These are phyloP conservation scores for Dryas integrifolia DNA, from an alignment of 331 rosid genomes.

Conservation along the genomic window DNA sequence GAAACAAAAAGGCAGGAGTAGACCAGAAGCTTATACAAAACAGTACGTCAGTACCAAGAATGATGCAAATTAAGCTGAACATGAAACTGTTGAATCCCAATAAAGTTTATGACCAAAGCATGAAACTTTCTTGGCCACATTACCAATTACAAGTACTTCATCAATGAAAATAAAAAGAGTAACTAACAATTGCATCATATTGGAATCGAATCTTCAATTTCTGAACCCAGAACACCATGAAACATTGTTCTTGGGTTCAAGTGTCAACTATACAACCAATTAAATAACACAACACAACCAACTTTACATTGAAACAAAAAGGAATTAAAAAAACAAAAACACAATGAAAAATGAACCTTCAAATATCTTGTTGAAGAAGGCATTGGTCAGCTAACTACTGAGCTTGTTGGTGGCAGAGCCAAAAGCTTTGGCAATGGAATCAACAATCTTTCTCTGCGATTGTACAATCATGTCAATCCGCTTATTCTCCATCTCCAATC, in stretches of 20 bases:
- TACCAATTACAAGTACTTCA: no score
- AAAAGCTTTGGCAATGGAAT: constrained; percentile 68
- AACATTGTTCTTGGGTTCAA: background rate
- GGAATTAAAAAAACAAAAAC: background rate
- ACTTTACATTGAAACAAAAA: background rate
- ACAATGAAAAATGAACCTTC: background rate
- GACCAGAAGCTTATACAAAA: background rate
- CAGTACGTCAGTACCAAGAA: no score
- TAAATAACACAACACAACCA: background rate
- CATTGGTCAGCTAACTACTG: background rate
- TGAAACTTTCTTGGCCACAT: background rate
- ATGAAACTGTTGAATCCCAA: background rate
- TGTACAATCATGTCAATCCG: constrained; percentile 60
- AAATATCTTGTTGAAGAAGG: background rate
- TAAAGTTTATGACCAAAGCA: background rate
- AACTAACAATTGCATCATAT: background rate
- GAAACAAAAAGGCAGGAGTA: background rate
- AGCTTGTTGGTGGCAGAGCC: constrained; percentile 41
- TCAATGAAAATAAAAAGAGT: background rate
- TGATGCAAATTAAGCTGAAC: background rate
- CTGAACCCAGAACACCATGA: background rate
- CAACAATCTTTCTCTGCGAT: constrained; percentile 60
- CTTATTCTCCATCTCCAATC: constrained; percentile 84
- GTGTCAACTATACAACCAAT: constrained; percentile 9
- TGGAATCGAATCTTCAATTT: constrained; percentile 10